Conservation (phyloP, 352 stramenopile species). For the Phytophthora ohioensis region DNA sequence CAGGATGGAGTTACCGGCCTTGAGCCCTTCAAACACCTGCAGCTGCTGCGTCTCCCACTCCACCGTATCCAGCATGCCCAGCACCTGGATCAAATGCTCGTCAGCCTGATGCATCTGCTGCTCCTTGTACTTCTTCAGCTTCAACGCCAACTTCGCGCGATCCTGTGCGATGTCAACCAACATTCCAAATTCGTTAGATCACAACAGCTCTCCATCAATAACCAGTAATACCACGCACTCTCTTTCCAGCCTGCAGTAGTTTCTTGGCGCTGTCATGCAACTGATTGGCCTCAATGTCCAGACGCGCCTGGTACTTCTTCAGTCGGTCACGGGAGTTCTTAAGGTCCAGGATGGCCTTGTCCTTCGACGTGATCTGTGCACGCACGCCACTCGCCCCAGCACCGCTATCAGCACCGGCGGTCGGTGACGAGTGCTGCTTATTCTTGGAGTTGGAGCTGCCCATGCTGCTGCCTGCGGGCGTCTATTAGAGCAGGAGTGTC, state of each 20-base stretch:
- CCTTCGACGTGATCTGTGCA: conserved; percentile 84
- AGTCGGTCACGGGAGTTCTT: conserved; percentile 91
- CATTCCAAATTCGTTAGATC: not conserved
- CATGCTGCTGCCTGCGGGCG: conserved; percentile 35
- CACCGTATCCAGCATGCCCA: conserved; percentile 89
- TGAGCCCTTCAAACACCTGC: conserved; percentile 89
- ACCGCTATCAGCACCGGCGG: not conserved
- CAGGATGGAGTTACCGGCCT: conserved; percentile 88
- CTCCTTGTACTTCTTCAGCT: conserved; percentile 92
- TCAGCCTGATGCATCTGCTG: conserved; percentile 89
- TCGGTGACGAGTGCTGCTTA: conserved; percentile 40
- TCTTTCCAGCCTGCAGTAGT: conserved; percentile 72
- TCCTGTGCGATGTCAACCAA: conserved; percentile 52
- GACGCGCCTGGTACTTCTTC: conserved; percentile 83
- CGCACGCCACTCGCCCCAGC: conserved; percentile 39
- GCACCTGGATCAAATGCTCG: conserved; percentile 87
- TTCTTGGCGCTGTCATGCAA: conserved; percentile 84
- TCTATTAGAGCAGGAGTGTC: no score
- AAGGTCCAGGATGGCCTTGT: conserved; percentile 89
- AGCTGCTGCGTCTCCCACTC: conserved; percentile 91
- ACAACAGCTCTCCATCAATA: not conserved
- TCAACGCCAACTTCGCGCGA: conserved; percentile 85
- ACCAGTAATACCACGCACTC: conserved; percentile 37
- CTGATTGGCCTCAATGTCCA: conserved; percentile 84
- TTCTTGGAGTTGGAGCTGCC: conserved; percentile 67